Percentiles rank a stretch among this genome's conserved stretches.
phyloP scores from a whole-genome alignment of 148 eudicot species.

The Talinum fruticosum region DNA sequence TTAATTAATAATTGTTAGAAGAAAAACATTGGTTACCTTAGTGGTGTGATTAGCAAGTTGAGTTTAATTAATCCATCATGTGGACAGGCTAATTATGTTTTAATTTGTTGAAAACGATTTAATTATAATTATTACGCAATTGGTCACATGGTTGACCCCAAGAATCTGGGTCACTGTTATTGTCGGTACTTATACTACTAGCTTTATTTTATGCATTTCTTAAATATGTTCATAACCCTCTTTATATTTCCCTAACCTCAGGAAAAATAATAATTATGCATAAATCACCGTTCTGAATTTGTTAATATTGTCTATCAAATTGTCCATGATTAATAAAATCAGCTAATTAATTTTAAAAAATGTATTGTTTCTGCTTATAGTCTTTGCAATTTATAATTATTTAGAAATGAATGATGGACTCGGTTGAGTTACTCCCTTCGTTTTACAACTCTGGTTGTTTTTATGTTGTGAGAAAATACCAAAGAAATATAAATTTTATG shows the following conservation, averaged over 20 bases:
- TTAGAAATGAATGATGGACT: too few relatives aligned
- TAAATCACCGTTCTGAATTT: background rate
- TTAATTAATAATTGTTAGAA: background rate
- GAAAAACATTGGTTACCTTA: background rate
- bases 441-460: too few relatives aligned
- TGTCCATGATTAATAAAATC: too few relatives aligned
- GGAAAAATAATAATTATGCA: too few relatives aligned
- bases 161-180: background rate
- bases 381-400: too few relatives aligned
- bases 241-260: background rate
- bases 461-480: too few relatives aligned
- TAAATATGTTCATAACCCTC: background rate
- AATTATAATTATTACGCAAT: background rate
- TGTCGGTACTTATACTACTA: background rate
- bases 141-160: conserved; percentile 1
- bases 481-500: too few relatives aligned
- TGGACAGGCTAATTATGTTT: background rate
- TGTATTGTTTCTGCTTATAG: too few relatives aligned
- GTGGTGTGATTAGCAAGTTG: background rate
- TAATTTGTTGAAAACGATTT: background rate
- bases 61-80: background rate
- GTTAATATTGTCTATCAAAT: background rate
- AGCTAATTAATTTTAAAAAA: too few relatives aligned
- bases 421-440: too few relatives aligned
- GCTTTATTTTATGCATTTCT: too few relatives aligned